phyloP scores from a whole-genome alignment of 2,329 filamentous ascomycete genomes.

The Exophiala sp. region DNA sequence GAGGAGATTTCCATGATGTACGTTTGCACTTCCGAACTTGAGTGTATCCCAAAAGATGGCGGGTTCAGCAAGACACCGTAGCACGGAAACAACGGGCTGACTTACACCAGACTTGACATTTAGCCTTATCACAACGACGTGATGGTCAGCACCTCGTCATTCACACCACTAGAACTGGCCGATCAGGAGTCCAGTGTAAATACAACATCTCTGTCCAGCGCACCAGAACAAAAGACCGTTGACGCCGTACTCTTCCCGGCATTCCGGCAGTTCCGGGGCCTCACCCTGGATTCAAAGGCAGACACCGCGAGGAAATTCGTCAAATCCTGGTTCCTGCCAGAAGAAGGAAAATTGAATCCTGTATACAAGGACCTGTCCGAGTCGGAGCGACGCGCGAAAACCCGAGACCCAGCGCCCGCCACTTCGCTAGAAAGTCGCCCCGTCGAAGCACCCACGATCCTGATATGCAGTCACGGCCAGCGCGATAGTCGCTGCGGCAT shows the following conservation, averaged over 20 bases:
- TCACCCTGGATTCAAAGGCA: slow-evolving; percentile 44
- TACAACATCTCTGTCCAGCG: not conserved
- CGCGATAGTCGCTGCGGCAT: slow-evolving; percentile 80
- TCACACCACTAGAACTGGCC: slow-evolving; percentile 37
- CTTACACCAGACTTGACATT: slow-evolving; percentile 20
- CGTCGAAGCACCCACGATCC: slow-evolving; percentile 49
- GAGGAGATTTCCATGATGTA: slow-evolving; percentile 65
- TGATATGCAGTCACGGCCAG: slow-evolving; percentile 84
- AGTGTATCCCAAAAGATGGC: not conserved
- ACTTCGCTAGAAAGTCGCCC: slow-evolving; percentile 44
- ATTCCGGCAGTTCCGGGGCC: slow-evolving; percentile 72
- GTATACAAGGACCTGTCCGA: slow-evolving; percentile 57
- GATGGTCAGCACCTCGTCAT: slow-evolving; percentile 71
- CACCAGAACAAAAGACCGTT: slow-evolving; percentile 46
- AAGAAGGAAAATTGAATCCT: slow-evolving; percentile 52
- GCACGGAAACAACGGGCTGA: slow-evolving; percentile 12
- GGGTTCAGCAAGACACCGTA: not conserved
- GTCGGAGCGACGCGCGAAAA: slow-evolving; percentile 52
- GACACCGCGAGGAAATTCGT: slow-evolving; percentile 44
- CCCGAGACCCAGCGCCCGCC: slow-evolving; percentile 51
- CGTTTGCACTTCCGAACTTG: slow-evolving; percentile 13
- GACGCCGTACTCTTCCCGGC: slow-evolving; percentile 71
- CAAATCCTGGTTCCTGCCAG: slow-evolving; percentile 48
- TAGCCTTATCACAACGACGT: slow-evolving; percentile 77
- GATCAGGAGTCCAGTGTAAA: slow-evolving; percentile 20